These are phyloP conservation scores for Elaeis oleifera DNA, from an alignment of 202 grass and related monocot genomes.

Conservation along the genomic window DNA sequence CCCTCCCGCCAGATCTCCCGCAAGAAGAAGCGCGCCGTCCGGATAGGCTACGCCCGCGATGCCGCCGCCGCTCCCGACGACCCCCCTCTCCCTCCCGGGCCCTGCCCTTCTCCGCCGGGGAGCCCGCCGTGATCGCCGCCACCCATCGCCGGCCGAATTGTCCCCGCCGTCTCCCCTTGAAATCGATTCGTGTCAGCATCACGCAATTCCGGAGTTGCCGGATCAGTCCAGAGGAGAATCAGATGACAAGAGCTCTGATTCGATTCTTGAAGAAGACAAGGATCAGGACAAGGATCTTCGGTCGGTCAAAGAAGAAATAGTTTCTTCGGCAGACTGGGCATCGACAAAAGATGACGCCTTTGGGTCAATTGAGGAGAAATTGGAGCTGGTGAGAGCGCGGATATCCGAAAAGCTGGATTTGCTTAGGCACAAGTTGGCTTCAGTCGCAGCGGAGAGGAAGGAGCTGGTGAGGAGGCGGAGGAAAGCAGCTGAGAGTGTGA, in stretches of 20 bases:
- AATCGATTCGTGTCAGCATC: no score
- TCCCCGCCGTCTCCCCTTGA: no score
- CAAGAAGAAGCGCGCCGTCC: no score
- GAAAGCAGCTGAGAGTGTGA: constrained; percentile 44
- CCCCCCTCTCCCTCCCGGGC: no score
- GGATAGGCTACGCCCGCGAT: not conserved
- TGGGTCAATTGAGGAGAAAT: constrained; percentile 44
- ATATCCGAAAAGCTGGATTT: constrained; percentile 56
- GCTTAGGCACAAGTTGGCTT: constrained; percentile 38
- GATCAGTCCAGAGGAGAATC: no score
- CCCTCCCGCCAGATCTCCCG: not conserved
- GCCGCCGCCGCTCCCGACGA: not conserved
- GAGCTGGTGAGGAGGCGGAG: constrained; percentile 44
- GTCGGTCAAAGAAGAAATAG: not conserved
- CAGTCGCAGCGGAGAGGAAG: constrained; percentile 49
- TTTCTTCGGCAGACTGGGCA: constrained; percentile 18
- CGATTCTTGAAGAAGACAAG: no score
- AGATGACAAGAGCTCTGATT: no score
- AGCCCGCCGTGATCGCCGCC: no score
- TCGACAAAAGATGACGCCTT: not conserved
- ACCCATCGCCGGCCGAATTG: no score
- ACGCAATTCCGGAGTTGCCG: no score
- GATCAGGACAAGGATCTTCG: no score
- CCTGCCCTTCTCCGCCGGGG: no score
- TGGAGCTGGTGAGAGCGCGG: constrained; percentile 52